phyloP scores from a whole-genome alignment of 2,329 filamentous ascomycete genomes.

The Hymenotorrendiella dingleyae region DNA sequence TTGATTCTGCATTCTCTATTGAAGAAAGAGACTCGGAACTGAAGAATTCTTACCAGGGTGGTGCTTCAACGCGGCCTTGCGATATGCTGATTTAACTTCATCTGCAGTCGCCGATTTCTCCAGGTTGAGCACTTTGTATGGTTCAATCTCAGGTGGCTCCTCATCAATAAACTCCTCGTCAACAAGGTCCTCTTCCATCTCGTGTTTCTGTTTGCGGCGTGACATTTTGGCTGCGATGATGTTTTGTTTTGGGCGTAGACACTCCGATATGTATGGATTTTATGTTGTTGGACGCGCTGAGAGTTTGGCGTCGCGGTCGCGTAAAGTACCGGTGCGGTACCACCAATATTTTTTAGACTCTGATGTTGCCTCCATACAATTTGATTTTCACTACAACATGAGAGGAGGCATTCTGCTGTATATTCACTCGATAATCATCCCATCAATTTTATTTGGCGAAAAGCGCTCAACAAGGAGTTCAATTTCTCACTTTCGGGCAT shows the following conservation, averaged over 20 bases:
- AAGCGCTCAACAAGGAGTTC: no score
- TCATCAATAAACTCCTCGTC: constrained; percentile 22
- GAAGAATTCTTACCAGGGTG: constrained; percentile 62
- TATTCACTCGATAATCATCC: no score
- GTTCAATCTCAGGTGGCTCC: constrained; percentile 45
- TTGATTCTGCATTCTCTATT: no score
- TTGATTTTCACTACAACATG: no score
- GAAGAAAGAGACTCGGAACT: background rate
- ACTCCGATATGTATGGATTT: no score
- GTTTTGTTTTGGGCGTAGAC: constrained; percentile 6
- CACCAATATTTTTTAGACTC: no score
- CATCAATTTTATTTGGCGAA: no score
- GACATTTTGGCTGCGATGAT: constrained; percentile 13
- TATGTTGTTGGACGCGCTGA: background rate
- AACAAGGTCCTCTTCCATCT: no score
- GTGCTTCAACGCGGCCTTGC: constrained; percentile 79
- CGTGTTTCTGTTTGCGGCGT: constrained; percentile 11
- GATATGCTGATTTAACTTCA: constrained; percentile 85
- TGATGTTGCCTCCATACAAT: no score
- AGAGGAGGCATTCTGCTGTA: no score
- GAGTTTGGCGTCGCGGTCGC: constrained; percentile 4
- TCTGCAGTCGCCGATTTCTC: constrained; percentile 65
- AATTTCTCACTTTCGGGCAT: no score
- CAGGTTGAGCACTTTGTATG: constrained; percentile 75
- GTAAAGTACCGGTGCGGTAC: no score